Percentiles rank a stretch among this genome's conserved stretches.
Conservation (phyloP, 2,329 filamentous ascomycete genomes). For the Xylaria sp. region DNA sequence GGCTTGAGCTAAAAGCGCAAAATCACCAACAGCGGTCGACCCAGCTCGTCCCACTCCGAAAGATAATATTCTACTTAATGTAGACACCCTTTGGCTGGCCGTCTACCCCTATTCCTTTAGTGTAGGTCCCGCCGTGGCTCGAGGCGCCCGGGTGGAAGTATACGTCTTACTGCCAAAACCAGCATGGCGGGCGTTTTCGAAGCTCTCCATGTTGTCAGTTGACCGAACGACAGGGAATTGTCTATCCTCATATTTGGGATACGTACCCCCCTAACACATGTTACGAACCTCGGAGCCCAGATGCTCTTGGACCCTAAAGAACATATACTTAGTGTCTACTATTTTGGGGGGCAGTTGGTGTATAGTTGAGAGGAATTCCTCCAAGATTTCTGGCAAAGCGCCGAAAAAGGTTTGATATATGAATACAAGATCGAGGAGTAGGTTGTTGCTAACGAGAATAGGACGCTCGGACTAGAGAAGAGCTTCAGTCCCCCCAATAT, state of each 20-base stretch:
- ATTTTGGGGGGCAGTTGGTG: conserved; percentile 61
- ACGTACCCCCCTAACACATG: too few relatives aligned
- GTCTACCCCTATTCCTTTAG: too few relatives aligned
- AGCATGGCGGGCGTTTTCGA: neutral
- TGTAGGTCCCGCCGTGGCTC: too few relatives aligned
- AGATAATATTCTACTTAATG: too few relatives aligned
- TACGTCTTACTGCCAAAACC: neutral
- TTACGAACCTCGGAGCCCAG: neutral
- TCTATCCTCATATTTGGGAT: neutral
- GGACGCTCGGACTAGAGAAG: conserved; percentile 48
- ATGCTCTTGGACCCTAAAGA: neutral
- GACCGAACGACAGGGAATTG: neutral
- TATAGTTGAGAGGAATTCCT: conserved; percentile 63
- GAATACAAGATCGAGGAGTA: conserved; percentile 72
- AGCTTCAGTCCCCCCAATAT: conserved; percentile 42
- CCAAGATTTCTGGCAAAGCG: conserved; percentile 62
- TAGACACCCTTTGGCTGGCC: too few relatives aligned
- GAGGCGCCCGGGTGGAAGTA: too few relatives aligned
- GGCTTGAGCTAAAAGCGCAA: too few relatives aligned
- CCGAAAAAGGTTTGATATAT: conserved; percentile 72
- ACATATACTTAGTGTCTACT: conserved; percentile 70
- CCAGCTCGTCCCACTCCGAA: too few relatives aligned
- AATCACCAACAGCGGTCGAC: too few relatives aligned
- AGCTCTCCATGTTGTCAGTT: neutral
- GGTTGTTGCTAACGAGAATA: conserved; percentile 72